phyloP scores from a whole-genome alignment of 108 stramenopile genomes.

The Discostella stelligeroides region DNA sequence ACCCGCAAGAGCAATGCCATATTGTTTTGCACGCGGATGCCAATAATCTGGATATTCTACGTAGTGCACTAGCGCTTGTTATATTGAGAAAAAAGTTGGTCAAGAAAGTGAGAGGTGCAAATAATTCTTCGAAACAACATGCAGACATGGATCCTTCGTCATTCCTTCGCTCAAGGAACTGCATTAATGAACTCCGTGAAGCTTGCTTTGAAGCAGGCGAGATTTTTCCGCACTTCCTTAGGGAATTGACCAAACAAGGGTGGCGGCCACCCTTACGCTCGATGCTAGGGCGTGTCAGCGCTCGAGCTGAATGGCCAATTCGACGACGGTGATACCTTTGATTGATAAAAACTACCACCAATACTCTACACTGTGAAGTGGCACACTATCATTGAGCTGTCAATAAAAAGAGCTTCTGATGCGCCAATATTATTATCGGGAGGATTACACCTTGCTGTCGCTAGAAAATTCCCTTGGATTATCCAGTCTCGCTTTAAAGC shows the following conservation, averaged over 20 bases:
- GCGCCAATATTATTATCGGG: no score
- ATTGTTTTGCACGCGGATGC: slow-evolving; percentile 83
- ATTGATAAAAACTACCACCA: no score
- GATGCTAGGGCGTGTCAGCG: slow-evolving; percentile 79
- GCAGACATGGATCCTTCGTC: slow-evolving; percentile 10
- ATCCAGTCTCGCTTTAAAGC: slow-evolving; percentile 1
- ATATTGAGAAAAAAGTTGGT: slow-evolving; percentile 62
- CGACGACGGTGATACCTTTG: slow-evolving; percentile 5
- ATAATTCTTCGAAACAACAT: slow-evolving; percentile 5
- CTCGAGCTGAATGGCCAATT: slow-evolving; percentile 72
- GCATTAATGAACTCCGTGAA: slow-evolving; percentile 56
- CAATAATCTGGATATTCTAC: slow-evolving; percentile 76
- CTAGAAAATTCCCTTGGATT: slow-evolving; percentile 17
- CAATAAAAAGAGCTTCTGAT: no score
- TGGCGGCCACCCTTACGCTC: slow-evolving; percentile 74
- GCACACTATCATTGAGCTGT: no score
- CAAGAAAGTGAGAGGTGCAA: slow-evolving; percentile 20
- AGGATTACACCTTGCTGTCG: neutral
- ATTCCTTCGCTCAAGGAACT: slow-evolving; percentile 59
- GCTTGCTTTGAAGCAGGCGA: slow-evolving; percentile 53
- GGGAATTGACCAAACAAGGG: slow-evolving; percentile 55
- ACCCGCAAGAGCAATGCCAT: slow-evolving; percentile 72
- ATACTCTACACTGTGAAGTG: no score
- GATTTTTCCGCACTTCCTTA: slow-evolving; percentile 61
- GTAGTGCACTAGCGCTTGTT: slow-evolving; percentile 71